phyloP scores from a whole-genome alignment of 306 rosid genomes.

The Prosopis cineraria region DNA sequence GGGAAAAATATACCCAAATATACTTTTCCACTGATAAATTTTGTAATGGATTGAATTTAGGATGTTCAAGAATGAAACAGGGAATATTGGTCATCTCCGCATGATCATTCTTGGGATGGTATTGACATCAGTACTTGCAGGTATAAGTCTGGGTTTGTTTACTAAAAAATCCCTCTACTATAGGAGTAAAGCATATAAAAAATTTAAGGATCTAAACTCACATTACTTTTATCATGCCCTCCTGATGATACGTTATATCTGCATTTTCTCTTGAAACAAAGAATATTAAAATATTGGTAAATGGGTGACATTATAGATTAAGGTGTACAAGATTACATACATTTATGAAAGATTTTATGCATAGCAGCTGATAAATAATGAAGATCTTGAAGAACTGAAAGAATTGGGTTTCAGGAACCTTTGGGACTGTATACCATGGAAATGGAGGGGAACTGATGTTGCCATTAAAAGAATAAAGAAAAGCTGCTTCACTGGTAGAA shows the following conservation, averaged over 20 bases:
- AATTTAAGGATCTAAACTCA: neutral
- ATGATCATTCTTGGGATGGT: constrained; percentile 56
- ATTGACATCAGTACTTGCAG: constrained; percentile 85
- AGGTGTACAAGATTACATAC: neutral
- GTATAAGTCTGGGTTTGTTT: constrained; percentile 45
- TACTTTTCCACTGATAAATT: constrained; percentile 32
- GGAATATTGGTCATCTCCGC: constrained; percentile 55
- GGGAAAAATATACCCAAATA: neutral
- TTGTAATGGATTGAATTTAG: constrained; percentile 47
- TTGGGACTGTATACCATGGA: constrained; percentile 92
- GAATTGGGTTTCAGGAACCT: constrained; percentile 92
- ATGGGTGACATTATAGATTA: neutral
- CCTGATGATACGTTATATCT: constrained; percentile 8
- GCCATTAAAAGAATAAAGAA: constrained; percentile 91
- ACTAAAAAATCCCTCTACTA: neutral
- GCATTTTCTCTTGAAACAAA: constrained; percentile 19
- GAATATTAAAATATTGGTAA: neutral
- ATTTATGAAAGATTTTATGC: constrained; percentile 42
- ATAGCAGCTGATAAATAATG: constrained; percentile 69
- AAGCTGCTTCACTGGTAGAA: constrained; percentile 81
- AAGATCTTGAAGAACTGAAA: constrained; percentile 83
- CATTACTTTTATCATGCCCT: neutral
- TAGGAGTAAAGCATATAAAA: neutral
- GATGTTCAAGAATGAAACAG: constrained; percentile 56
- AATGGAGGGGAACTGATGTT: constrained; percentile 91